These are phyloP conservation scores for Xylariaceae sp. DNA, from an alignment of 2,329 filamentous ascomycete species.

Conservation along the genomic window DNA sequence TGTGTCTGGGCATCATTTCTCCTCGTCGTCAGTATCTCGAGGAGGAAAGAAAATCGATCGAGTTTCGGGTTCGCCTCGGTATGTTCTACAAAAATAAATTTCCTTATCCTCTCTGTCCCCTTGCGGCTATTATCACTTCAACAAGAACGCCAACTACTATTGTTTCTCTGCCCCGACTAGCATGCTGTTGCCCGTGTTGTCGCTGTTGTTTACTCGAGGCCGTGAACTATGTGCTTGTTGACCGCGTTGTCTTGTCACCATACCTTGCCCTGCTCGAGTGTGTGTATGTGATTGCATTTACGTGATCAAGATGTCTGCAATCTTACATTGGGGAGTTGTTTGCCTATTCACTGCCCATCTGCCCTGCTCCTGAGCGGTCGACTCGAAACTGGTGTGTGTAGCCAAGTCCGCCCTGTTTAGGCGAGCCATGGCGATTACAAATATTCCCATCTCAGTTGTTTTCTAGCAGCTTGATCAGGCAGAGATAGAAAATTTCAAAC, in stretches of 20 bases:
- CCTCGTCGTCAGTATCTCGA: neutral
- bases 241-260: constrained; percentile 24
- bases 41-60: constrained; percentile 5
- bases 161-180: neutral
- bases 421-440: constrained; percentile 35
- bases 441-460: constrained; percentile 20
- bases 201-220: constrained; percentile 19
- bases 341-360: neutral
- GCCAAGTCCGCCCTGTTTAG: constrained; percentile 21
- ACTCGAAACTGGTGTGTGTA: constrained; percentile 5
- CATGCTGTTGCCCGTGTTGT: constrained; percentile 3
- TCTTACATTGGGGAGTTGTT: neutral
- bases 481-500: constrained; percentile 25
- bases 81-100: constrained; percentile 10
- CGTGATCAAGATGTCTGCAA: constrained; percentile 20
- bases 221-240: constrained; percentile 31
- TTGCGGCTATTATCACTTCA: neutral
- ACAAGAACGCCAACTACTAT: neutral
- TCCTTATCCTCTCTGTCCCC: neutral
- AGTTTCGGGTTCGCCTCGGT: constrained; percentile 8
- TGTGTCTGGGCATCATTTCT: neutral
- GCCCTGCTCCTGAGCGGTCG: constrained; percentile 7
- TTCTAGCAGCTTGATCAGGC: constrained; percentile 12
- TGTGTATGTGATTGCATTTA: constrained; percentile 29
- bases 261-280: constrained; percentile 25